Conservation (phyloP, 371 early-diverging fungal genomes). For the Actinomortierella ambigua region DNA sequence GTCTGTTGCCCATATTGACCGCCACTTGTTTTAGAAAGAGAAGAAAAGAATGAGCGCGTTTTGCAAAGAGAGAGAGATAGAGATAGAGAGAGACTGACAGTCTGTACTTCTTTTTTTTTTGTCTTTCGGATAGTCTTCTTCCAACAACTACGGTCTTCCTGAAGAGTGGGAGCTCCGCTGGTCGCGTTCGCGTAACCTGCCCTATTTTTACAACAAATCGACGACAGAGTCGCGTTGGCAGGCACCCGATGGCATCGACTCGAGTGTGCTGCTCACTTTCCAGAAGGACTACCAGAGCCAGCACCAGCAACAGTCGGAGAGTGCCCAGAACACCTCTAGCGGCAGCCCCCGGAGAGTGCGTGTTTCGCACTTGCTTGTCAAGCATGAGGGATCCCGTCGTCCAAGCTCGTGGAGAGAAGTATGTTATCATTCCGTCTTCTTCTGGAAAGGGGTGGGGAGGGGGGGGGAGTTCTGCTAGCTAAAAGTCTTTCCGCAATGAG, state of each 20-base stretch:
- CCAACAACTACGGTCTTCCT: constrained; percentile 50
- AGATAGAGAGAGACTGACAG: neutral
- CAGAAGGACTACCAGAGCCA: constrained; percentile 25
- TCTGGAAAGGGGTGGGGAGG: too few species aligned
- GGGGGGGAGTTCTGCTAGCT: too few species aligned
- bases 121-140: constrained; percentile 8
- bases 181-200: constrained; percentile 69
- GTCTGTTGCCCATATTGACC: too few species aligned
- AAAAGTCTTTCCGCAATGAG: too few species aligned
- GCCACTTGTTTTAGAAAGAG: constrained; percentile 22
- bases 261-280: constrained; percentile 22
- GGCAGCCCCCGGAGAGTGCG: constrained; percentile 60
- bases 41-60: constrained; percentile 27
- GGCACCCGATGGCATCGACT: constrained; percentile 59
- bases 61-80: neutral
- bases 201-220: constrained; percentile 88
- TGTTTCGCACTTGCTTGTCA: constrained; percentile 91
- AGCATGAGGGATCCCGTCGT: constrained; percentile 85
- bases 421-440: too few species aligned
- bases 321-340: constrained; percentile 2
- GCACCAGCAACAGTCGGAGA: constrained; percentile 14
- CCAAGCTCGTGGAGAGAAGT: constrained; percentile 93
- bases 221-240: constrained; percentile 89
- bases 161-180: constrained; percentile 78
- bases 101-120: neutral